These are phyloP conservation scores for Geranium rotundifolium DNA, from an alignment of 345 rosid genomes.

Conservation along the genomic window DNA sequence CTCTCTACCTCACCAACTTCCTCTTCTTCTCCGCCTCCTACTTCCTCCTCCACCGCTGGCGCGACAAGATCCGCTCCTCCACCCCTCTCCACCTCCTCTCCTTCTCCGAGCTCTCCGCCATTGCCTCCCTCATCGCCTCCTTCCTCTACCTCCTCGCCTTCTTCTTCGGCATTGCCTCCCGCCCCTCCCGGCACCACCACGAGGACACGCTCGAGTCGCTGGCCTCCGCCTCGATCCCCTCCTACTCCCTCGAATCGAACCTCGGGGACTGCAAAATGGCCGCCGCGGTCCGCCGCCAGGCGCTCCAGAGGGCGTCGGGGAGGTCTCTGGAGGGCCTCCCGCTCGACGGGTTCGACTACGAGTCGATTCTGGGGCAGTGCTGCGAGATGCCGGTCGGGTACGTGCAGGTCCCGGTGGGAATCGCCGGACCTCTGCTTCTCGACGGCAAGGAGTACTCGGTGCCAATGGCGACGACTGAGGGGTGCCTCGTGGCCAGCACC, in stretches of 20 bases:
- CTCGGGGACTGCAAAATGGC: slow-evolving; percentile 32
- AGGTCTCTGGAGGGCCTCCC: slow-evolving; percentile 29
- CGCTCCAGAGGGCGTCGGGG: slow-evolving; percentile 24
- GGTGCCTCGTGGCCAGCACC: slow-evolving; percentile 37
- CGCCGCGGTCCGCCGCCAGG: slow-evolving; percentile 28
- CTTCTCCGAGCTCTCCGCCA: slow-evolving; percentile 28
- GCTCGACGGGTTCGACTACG: slow-evolving; percentile 26
- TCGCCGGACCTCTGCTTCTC: slow-evolving; percentile 29
- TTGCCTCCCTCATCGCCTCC: slow-evolving; percentile 1
- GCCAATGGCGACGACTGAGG: slow-evolving; percentile 45
- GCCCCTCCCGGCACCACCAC: slow-evolving; percentile 21
- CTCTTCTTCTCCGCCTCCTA: slow-evolving; percentile 40
- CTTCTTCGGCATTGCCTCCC: slow-evolving; percentile 25
- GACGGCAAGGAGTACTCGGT: slow-evolving; percentile 28
- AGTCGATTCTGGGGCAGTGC: slow-evolving; percentile 34
- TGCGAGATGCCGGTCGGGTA: slow-evolving; percentile 42
- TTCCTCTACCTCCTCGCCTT: slow-evolving; percentile 21
- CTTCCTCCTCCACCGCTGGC: slow-evolving; percentile 44
- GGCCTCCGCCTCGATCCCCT: slow-evolving; percentile 20
- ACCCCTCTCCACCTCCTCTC: slow-evolving; percentile 30
- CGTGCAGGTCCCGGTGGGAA: slow-evolving; percentile 38
- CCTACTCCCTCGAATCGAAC: slow-evolving; percentile 34
- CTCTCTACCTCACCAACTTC: slow-evolving; percentile 32
- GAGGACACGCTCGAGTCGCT: slow-evolving; percentile 20
- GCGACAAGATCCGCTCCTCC: slow-evolving; percentile 7